Conservation (phyloP, 768 basidiomycete species). For the Clitopilus hobsonii region DNA sequence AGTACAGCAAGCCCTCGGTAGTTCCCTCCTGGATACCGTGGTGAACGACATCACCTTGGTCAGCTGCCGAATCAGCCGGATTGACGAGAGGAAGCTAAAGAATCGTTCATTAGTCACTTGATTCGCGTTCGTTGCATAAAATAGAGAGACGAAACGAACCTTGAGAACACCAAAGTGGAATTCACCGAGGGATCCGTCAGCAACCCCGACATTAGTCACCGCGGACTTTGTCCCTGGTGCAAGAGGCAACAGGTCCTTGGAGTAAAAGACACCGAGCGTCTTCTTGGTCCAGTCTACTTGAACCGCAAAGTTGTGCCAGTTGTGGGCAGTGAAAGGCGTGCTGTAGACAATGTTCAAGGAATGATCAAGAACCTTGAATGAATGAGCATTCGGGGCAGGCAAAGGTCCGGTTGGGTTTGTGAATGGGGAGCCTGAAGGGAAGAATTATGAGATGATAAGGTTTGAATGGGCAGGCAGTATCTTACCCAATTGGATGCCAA, state of each 20-base stretch:
- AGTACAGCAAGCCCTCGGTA: conserved; percentile 50
- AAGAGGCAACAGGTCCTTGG: conserved; percentile 32
- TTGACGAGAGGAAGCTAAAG: conserved; percentile 50
- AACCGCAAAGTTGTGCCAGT: conserved; percentile 61
- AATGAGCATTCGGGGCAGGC: conserved; percentile 37
- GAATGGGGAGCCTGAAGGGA: conserved; percentile 47
- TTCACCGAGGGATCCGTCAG: conserved; percentile 43
- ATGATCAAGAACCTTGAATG: conserved; percentile 54
- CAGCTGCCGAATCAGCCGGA: conserved; percentile 33
- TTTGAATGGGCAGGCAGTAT: neutral
- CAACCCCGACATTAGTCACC: conserved; percentile 34
- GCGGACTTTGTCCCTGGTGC: conserved; percentile 33
- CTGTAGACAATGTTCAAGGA: conserved; percentile 45
- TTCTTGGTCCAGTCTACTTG: conserved; percentile 50
- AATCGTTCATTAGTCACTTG: neutral
- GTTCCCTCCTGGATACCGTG: conserved; percentile 56
- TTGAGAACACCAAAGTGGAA: conserved; percentile 61
- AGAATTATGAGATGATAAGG: neutral
- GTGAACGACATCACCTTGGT: conserved; percentile 55
- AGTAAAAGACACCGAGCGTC: conserved; percentile 50
- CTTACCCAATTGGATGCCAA: conserved; percentile 54
- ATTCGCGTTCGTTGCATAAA: neutral
- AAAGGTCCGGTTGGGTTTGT: conserved; percentile 42
- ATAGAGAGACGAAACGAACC: conserved; percentile 23
- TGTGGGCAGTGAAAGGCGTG: conserved; percentile 33